These are phyloP conservation scores for Hypoxylon perforatum DNA, from an alignment of 495 filamentous ascomycete species.

Conservation along the genomic window DNA sequence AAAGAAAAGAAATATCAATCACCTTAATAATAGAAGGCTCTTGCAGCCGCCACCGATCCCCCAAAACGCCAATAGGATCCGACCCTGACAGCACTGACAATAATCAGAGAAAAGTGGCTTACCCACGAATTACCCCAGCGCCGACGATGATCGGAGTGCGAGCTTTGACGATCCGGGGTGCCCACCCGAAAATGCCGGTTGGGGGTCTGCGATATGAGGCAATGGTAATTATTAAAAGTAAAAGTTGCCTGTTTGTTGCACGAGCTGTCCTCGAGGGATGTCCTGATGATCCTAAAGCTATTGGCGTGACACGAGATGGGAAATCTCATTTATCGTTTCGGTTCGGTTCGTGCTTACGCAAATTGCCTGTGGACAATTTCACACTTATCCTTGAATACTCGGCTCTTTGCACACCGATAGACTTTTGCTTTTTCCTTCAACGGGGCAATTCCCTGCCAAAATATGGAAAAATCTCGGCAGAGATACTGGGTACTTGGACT, in stretches of 20 bases:
- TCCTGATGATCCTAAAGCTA: background rate
- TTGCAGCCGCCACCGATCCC: slow-evolving; percentile 36
- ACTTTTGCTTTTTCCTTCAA: background rate
- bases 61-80: slow-evolving; percentile 31
- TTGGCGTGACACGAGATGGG: slow-evolving; percentile 6
- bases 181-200: slow-evolving; percentile 29
- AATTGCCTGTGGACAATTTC: slow-evolving; percentile 10
- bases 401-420: slow-evolving; percentile 33
- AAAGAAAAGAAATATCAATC: slow-evolving; percentile 16
- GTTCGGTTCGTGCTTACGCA: slow-evolving; percentile 16
- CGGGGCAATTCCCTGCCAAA: too few relatives aligned
- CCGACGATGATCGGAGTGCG: slow-evolving; percentile 25
- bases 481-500: background rate
- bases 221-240: slow-evolving; percentile 14
- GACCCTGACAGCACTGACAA: slow-evolving; percentile 23
- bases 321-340: background rate
- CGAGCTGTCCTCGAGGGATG: too few relatives aligned
- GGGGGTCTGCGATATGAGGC: slow-evolving; percentile 23
- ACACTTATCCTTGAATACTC: slow-evolving; percentile 7
- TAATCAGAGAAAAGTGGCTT: slow-evolving; percentile 21
- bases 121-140: slow-evolving; percentile 17
- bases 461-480: slow-evolving; percentile 26
- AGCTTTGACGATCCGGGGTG: slow-evolving; percentile 31
- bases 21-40: slow-evolving; percentile 12
- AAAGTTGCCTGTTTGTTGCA: background rate